phyloP scores from a whole-genome alignment of 371 early-diverging fungal species.

The Apophysomyces ossiformis region DNA sequence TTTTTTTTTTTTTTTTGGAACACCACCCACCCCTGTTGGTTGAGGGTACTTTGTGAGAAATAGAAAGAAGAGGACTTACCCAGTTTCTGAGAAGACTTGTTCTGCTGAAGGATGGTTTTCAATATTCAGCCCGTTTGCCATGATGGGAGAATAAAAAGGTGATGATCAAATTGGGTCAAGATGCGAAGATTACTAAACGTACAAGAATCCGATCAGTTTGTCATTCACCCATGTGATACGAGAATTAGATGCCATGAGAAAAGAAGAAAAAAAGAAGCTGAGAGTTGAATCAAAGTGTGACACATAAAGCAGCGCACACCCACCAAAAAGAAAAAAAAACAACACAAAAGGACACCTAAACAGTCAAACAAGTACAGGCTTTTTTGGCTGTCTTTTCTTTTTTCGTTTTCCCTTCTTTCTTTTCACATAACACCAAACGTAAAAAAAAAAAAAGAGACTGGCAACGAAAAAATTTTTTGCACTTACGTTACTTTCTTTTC shows the following conservation, averaged over 20 bases:
- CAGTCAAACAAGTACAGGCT: background rate
- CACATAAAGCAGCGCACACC: background rate
- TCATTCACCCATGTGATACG: background rate
- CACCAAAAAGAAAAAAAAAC: background rate
- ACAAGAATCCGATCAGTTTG: background rate
- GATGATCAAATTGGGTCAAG: background rate
- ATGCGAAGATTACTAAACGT: background rate
- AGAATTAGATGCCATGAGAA: background rate
- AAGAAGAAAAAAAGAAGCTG: background rate
- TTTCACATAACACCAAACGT: background rate
- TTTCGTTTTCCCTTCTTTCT: too few species aligned
- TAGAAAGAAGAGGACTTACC: background rate
- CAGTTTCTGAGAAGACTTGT: constrained; percentile 14
- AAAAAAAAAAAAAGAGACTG: background rate
- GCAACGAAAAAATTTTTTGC: background rate
- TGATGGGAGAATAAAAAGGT: background rate
- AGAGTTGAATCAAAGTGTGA: background rate
- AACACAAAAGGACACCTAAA: background rate
- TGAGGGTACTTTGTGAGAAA: background rate
- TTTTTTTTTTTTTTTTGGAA: background rate
- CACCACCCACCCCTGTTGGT: constrained; percentile 2
- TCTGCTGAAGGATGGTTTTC: constrained; percentile 15
- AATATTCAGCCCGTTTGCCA: constrained; percentile 13
- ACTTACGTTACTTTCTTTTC: constrained; percentile 12
- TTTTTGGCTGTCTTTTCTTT: too few species aligned